Evolutionary conservation across 805 yeast species (phyloP).

Genomic region (Saturnispora kantuleensis): DNA sequence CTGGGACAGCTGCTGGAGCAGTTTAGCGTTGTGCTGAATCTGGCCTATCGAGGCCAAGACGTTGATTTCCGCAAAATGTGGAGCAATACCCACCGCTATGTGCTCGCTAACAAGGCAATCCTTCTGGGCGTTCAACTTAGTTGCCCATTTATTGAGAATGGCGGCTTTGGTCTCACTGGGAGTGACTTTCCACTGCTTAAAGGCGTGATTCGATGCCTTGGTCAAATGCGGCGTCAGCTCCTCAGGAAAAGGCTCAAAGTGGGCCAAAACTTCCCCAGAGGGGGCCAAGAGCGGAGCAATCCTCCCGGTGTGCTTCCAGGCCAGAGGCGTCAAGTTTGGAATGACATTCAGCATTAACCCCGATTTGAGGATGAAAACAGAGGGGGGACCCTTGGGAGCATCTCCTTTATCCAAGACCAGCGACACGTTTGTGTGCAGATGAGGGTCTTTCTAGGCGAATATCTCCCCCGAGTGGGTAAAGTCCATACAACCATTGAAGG

Average conservation of each 20-base stretch:
- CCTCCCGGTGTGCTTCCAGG: neutral
- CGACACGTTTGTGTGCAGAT: no score
- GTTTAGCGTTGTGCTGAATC: slow-evolving; percentile 25
- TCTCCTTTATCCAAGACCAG: no score
- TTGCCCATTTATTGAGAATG: slow-evolving; percentile 10
- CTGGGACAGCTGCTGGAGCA: slow-evolving; percentile 1
- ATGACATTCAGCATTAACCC: neutral
- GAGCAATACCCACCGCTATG: slow-evolving; percentile 27
- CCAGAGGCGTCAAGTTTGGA: slow-evolving; percentile 1
- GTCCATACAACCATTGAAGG: neutral
- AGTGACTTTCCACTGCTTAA: slow-evolving; percentile 14
- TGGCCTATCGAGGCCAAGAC: slow-evolving; percentile 23
- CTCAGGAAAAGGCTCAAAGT: neutral
- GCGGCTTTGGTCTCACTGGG: slow-evolving; percentile 9
- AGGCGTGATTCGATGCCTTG: slow-evolving; percentile 12
- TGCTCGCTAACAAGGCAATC: slow-evolving; percentile 15
- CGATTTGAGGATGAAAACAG: neutral
- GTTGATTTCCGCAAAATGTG: slow-evolving; percentile 18
- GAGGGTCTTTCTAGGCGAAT: slow-evolving; percentile 2
- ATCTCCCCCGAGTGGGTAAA: slow-evolving; percentile 5
- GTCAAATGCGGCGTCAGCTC: neutral
- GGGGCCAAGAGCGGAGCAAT: neutral
- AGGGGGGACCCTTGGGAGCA: no score
- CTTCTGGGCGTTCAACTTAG: slow-evolving; percentile 8
- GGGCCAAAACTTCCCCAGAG: neutral